Evolutionary conservation across 2,329 filamentous ascomycete species (phyloP).

Genomic region (Neoascochyta sp.): DNA sequence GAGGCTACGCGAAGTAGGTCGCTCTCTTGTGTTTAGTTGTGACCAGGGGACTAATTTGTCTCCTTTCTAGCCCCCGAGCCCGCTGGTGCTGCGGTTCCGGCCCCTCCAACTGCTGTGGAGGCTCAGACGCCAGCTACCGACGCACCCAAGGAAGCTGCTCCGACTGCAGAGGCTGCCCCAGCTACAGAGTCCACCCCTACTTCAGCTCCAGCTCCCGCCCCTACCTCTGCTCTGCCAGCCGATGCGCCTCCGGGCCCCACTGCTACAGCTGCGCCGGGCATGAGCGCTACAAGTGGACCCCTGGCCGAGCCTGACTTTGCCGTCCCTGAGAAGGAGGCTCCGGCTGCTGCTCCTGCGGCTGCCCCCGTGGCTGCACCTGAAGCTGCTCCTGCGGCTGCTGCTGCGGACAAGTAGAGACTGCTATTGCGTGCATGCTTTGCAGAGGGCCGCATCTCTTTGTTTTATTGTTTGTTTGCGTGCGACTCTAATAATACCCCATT

Average conservation of each 20-base stretch:
- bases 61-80: conserved; percentile 35
- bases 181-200: conserved; percentile 3
- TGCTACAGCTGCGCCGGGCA: conserved; percentile 32
- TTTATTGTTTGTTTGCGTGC: background rate
- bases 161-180: conserved; percentile 11
- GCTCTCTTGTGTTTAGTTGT: no score
- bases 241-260: conserved; percentile 12
- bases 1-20: conserved; percentile 36
- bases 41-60: no score
- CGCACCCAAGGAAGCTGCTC: conserved; percentile 16
- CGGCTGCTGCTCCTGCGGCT: conserved; percentile 11
- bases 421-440: no score
- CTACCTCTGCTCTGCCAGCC: conserved; percentile 5
- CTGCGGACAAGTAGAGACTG: conserved; percentile 5
- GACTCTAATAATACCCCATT: background rate
- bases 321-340: conserved; percentile 18
- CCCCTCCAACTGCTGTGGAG: conserved; percentile 25
- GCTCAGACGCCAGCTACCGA: conserved; percentile 20
- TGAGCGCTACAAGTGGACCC: conserved; percentile 40
- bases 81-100: conserved; percentile 27
- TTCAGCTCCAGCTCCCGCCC: conserved; percentile 4
- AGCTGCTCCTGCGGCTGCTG: conserved; percentile 12
- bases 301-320: conserved; percentile 33
- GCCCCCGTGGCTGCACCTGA: conserved; percentile 9
- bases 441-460: no score